Evolutionary conservation across 2,329 filamentous ascomycete species (phyloP), one percentile per base, ranked within the genome.

Genomic region (Colletotrichum falcatum): DNA sequence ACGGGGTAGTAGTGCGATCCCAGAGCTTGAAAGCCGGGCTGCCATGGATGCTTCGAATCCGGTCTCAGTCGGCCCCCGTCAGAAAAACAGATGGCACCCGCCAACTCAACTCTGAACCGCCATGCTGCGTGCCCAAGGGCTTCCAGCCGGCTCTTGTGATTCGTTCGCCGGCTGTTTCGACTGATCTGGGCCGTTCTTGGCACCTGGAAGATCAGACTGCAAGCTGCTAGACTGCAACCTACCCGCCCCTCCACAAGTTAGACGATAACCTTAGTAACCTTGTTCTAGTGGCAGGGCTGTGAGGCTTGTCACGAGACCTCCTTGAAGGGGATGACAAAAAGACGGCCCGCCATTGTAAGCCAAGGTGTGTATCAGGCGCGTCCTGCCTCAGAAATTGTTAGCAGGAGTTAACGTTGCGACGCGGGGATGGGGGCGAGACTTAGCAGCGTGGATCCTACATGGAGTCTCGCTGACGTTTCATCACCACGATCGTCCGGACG

Each of bases 111-210:
- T 56, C 54, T 23, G 49, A 23, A 42, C 42, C 37, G n/a, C 42
- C n/a, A 35, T 51, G 28, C 11, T 39, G 60, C 37, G 46, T 5
- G 33, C 23, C 18, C 44, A 44, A 33, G 20, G 6, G 53, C 58
- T 35, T 35, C 46, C 44, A 62, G 23, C n/a, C 14, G 58, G 56
- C n/a, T 37, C 18, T 59, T 37, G 28, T 54, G 51, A 54, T 59
- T 70, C 23, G 64, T 44, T 26, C 26, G 26, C 54, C 64, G 68
- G 68, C 56, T 63, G 64, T 67, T 68, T 71, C 68, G 65, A 63
- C 68, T 68, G 65, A 71, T 67, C 58, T 68, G 59, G 59, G 65
- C 68, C 68, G 68, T 68, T 48, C 64, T 71, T 71, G 68, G 68
- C 68, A 26, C 12, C 44, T 59, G 37, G 28, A 8, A 60, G 64